Percentiles rank a stretch among this genome's conserved stretches.
Evolutionary conservation across 2,329 filamentous ascomycete species (phyloP).

Genomic region (Fusarium foetens): DNA sequence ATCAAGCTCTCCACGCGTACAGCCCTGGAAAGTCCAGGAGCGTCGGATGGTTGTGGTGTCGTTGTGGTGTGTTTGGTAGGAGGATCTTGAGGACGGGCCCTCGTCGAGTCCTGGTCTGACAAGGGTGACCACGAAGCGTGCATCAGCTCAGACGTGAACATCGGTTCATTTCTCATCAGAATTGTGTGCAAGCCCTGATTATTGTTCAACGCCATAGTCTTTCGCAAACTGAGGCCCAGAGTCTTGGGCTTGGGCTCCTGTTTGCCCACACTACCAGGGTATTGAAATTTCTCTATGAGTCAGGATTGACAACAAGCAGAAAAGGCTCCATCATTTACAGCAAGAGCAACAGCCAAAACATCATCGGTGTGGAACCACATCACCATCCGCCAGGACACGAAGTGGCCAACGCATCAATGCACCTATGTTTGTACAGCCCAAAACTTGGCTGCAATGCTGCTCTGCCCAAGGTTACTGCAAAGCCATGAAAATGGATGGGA

Average conservation of each 20-base stretch:
- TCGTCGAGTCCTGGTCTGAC: constrained; percentile 30
- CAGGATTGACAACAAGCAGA: constrained; percentile 26
- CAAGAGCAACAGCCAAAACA: constrained; percentile 29
- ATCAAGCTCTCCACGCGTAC: constrained; percentile 19
- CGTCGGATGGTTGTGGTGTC: constrained; percentile 44
- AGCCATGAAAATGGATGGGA: constrained; percentile 30
- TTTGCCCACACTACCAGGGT: constrained; percentile 16
- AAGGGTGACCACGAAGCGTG: constrained; percentile 23
- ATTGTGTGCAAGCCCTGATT: constrained; percentile 16
- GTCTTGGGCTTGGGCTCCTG: constrained; percentile 13
- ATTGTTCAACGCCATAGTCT: constrained; percentile 8
- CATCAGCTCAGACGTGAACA: constrained; percentile 30
- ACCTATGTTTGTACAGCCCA: constrained; percentile 26
- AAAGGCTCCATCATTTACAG: constrained; percentile 27
- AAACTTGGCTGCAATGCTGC: constrained; percentile 34
- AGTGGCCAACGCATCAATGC: constrained; percentile 39
- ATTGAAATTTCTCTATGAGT: constrained; percentile 26
- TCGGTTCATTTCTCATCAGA: constrained; percentile 24
- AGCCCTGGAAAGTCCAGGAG: constrained; percentile 23
- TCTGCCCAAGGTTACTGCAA: constrained; percentile 36
- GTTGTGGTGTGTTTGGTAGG: constrained; percentile 42
- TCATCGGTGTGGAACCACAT: constrained; percentile 35
- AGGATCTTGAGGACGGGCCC: constrained; percentile 21
- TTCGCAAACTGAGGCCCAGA: constrained; percentile 19
- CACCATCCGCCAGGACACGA: constrained; percentile 30